Evolutionary conservation across 1,284 basidiomycete genomes (phyloP), one percentile per base, ranked within the genome.

Genomic region (Acaromyces ingoldii): DNA sequence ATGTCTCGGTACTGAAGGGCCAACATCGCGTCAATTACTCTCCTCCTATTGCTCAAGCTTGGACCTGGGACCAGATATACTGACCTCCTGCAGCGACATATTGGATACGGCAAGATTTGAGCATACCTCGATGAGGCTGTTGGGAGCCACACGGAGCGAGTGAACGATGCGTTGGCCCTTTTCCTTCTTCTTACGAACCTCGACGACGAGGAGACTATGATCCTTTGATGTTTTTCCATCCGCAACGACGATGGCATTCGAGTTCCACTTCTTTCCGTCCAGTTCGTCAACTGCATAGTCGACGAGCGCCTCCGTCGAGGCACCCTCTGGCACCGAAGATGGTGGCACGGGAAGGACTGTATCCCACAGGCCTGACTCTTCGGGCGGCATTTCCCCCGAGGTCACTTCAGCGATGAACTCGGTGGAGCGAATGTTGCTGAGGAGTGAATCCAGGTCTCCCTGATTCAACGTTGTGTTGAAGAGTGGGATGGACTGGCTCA

Each of bases 41-140:
- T n/a, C n/a, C n/a, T n/a, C n/a, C n/a, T n/a, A n/a, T n/a, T n/a
- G n/a, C n/a, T n/a, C n/a, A n/a, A n/a, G n/a, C n/a, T n/a, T n/a
- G n/a, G n/a, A n/a, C n/a, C n/a, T n/a, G n/a, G n/a, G n/a, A n/a
- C n/a, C n/a, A n/a, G n/a, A n/a, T 42, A 11, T 13, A 30, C 42
- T 45, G 29, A 45, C 42, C 25, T 45, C 42, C 6, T 11, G 34
- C 25, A 45, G 42, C 17, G 30, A 28, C 42, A 45, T 45, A 29
- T 30, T 45, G 2, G 42, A 28, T 19, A 45, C 34, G 3, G 21
- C 21, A 22, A 22, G 26, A 29, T 45, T 45, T 5, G 21, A 45
- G 17, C 21, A 45, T 21, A 45, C 25, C 24, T 45, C 42, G 24
- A 45, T 45, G 4, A 45, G 29, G 34, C 34, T 31, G 10, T 45